Percentiles rank a stretch among this genome's conserved stretches.
These are phyloP conservation scores for Xylariaceae sp. DNA, from an alignment of 2,329 filamentous ascomycete species.

Conservation along the genomic window DNA sequence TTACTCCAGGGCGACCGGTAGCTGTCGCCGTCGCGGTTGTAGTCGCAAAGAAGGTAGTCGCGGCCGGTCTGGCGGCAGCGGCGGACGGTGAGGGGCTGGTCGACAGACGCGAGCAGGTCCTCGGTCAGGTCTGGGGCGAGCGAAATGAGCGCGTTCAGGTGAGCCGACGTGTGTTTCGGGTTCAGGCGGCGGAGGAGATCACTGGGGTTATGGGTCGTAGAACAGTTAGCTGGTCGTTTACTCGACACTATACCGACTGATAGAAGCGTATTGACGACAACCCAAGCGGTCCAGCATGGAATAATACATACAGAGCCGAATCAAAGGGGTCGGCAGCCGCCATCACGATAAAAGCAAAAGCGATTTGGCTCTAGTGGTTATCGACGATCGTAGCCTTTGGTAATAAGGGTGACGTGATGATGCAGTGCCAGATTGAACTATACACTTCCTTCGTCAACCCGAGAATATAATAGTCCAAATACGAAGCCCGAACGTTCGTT, in stretches of 20 bases:
- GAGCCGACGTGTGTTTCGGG: conserved; percentile 81
- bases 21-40: conserved; percentile 97
- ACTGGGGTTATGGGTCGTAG: conserved; percentile 41
- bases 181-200: conserved; percentile 97
- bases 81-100: conserved; percentile 84
- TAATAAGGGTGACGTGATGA: too few relatives aligned
- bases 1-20: conserved; percentile 99
- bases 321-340: conserved; percentile 62
- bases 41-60: conserved; percentile 98
- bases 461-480: too few relatives aligned
- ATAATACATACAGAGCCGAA: conserved; percentile 61
- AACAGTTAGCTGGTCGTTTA: not conserved
- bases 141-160: conserved; percentile 82
- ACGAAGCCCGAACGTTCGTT: too few relatives aligned
- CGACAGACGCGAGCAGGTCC: conserved; percentile 94
- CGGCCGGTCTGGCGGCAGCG: conserved; percentile 84
- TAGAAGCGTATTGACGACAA: too few relatives aligned
- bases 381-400: too few relatives aligned
- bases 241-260: too few relatives aligned
- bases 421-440: too few relatives aligned
- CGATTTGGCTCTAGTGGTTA: not conserved
- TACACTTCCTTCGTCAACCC: too few relatives aligned
- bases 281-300: too few relatives aligned
- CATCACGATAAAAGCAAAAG: conserved; percentile 31
- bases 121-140: conserved; percentile 91